Base-by-base conservation (phyloP, 2,329 filamentous ascomycete species). In the Talaromyces sp. region DNA sequence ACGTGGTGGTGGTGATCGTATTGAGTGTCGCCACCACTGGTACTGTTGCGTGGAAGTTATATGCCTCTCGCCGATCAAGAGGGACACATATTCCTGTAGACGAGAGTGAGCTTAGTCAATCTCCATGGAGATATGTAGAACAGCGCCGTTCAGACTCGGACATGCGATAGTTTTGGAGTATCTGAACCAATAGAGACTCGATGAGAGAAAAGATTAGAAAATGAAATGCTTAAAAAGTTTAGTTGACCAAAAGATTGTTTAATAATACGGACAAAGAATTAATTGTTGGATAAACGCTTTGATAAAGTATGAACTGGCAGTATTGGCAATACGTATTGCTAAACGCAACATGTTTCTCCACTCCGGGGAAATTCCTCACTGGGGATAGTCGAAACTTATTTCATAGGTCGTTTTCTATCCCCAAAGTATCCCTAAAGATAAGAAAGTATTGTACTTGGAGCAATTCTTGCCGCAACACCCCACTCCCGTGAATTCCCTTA, bases 1-100 rank as follows among this genome's bases (percentile, higher is more conserved):
- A 67, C 31, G 63, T 63, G 1, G 46, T 53, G 9, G 58, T 32
- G 6, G 62, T 63, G 26, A 10, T 54, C 4, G 35, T 62, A 26
- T 24, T 51, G n/a, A 53, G 29, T 29, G 26, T 54, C 27, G 24
- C 32, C n/a, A 53, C 38, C 14, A 38, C 54, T 43, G 48, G 11
- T 4, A 21, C 55, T 31, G 32, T 56, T 17, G 19, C 55, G 24
- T 60, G 58, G 54, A 62, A 60, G 58, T 50, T 21, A 8, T 50
- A 60, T 53, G 21, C 29, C 2, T 56, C 43, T 26, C 14, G 14
- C 9, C 35, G 35, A n/a, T 38, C 14, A 8, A 14, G 9, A 38
- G n/a, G 35, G 35, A 38, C 14, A 7, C 35, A n/a, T 17, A n/a
- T 38, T 7, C 4, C 35, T n/a, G 35, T 38, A 38, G 35, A 38